Conservation (phyloP, 2,329 filamentous ascomycete genomes). For the Beauveria sp. region DNA sequence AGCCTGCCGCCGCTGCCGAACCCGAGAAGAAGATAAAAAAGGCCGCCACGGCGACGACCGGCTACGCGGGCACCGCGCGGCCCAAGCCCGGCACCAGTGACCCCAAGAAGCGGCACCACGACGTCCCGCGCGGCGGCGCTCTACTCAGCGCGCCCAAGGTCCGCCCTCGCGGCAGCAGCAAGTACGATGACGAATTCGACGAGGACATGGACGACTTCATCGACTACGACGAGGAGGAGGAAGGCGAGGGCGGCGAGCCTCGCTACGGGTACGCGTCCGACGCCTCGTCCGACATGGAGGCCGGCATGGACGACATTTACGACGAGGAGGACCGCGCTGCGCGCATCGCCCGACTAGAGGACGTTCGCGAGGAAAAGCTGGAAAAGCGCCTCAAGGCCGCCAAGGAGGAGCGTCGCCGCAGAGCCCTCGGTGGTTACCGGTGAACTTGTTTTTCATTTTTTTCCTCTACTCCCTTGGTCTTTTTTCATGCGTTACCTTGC, state of each 20-base stretch:
- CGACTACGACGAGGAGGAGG: slow-evolving; percentile 52
- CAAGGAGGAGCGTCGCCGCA: slow-evolving; percentile 48
- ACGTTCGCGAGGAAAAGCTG: slow-evolving; percentile 54
- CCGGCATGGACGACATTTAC: slow-evolving; percentile 65
- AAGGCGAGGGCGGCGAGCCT: slow-evolving; percentile 28
- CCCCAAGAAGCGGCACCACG: slow-evolving; percentile 24
- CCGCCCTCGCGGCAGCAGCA: slow-evolving; percentile 24
- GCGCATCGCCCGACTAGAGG: slow-evolving; percentile 56
- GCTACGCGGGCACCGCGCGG: slow-evolving; percentile 57
- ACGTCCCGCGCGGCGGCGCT: slow-evolving; percentile 30
- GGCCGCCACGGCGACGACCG: slow-evolving; percentile 53
- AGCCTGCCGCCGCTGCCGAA: slow-evolving; percentile 22
- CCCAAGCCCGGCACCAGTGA: slow-evolving; percentile 36
- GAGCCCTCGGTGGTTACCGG: slow-evolving; percentile 23
- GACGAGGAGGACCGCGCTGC: slow-evolving; percentile 60
- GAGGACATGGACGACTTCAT: slow-evolving; percentile 56
- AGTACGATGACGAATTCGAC: slow-evolving; percentile 53
- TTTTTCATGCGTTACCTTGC: no score
- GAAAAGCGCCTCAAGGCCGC: slow-evolving; percentile 54
- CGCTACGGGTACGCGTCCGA: slow-evolving; percentile 54
- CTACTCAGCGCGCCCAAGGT: slow-evolving; percentile 27
- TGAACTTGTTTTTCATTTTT: not conserved
- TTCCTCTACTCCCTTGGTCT: not conserved
- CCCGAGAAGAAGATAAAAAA: slow-evolving; percentile 54
- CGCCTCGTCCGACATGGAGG: slow-evolving; percentile 71